These are phyloP conservation scores for Phytophthora agathidicida DNA, from an alignment of 352 stramenopile genomes.

Conservation along the genomic window DNA sequence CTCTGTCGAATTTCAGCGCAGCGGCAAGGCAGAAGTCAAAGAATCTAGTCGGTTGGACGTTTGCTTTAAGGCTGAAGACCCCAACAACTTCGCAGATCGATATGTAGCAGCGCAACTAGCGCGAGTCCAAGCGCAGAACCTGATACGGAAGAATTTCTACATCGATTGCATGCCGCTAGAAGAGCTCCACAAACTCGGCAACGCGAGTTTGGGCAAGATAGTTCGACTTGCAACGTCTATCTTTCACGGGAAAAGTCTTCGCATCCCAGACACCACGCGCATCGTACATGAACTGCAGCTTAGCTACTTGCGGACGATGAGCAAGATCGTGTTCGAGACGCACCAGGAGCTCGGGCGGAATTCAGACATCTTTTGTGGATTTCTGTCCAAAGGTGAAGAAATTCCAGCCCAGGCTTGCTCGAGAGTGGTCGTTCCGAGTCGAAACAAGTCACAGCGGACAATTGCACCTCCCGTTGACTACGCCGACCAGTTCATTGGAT, in stretches of 20 bases:
- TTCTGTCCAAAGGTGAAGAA: slow-evolving; percentile 61
- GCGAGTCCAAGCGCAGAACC: slow-evolving; percentile 69
- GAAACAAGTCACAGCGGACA: slow-evolving; percentile 24
- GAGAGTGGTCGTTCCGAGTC: slow-evolving; percentile 37
- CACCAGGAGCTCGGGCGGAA: slow-evolving; percentile 65
- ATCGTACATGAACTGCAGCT: slow-evolving; percentile 91
- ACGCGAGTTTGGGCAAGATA: slow-evolving; percentile 83
- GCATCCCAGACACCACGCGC: slow-evolving; percentile 73
- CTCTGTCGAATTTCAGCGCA: slow-evolving; percentile 67
- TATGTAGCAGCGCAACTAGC: slow-evolving; percentile 65
- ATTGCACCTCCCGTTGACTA: slow-evolving; percentile 76
- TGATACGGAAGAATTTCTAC: slow-evolving; percentile 81
- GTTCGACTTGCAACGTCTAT: slow-evolving; percentile 61
- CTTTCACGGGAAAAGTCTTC: slow-evolving; percentile 74
- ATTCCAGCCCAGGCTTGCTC: slow-evolving; percentile 38
- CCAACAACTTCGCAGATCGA: slow-evolving; percentile 75
- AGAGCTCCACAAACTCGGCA: slow-evolving; percentile 82
- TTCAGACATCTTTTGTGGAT: slow-evolving; percentile 59
- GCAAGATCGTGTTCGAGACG: slow-evolving; percentile 90
- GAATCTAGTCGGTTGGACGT: slow-evolving; percentile 67
- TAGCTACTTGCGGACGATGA: slow-evolving; percentile 93
- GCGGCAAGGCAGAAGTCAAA: slow-evolving; percentile 60
- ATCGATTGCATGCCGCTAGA: slow-evolving; percentile 88
- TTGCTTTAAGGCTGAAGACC: slow-evolving; percentile 86
- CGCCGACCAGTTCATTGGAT: slow-evolving; percentile 85